These are phyloP conservation scores for Mucor velutinosus DNA, from an alignment of 371 early-diverging fungal genomes.

Conservation along the genomic window DNA sequence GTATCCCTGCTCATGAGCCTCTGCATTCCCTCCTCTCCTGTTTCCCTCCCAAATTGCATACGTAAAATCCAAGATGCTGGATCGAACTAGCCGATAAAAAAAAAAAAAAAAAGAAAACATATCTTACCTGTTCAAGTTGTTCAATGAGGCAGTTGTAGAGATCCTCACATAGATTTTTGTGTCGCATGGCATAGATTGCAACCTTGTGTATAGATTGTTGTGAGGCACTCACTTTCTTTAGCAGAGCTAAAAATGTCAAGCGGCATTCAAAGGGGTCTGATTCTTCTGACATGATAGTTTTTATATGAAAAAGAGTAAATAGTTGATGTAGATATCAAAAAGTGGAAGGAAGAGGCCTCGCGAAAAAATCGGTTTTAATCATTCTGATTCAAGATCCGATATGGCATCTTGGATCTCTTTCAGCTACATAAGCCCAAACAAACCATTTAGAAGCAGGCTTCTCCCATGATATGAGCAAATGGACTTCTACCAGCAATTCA, in stretches of 20 bases:
- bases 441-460: not conserved
- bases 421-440: not conserved
- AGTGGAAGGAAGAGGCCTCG: not conserved
- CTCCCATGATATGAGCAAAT: no score
- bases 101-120: constrained; percentile 9
- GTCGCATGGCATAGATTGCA: constrained; percentile 68
- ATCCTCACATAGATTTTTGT: constrained; percentile 69
- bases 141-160: constrained; percentile 77
- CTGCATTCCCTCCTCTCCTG: not conserved
- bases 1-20: not conserved
- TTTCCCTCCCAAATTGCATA: not conserved
- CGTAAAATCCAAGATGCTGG: not conserved
- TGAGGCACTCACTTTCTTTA: constrained; percentile 74
- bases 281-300: constrained; percentile 42
- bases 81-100: constrained; percentile 7
- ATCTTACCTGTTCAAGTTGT: constrained; percentile 67
- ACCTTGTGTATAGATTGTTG: constrained; percentile 77
- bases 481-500: no score
- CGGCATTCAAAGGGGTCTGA: constrained; percentile 83
- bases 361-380: not conserved
- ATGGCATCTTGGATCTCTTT: not conserved
- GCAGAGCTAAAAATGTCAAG: constrained; percentile 60
- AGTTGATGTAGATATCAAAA: not conserved
- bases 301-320: not conserved
- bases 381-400: not conserved